Evolutionary conservation across 257 asterid species (phyloP).

Genomic region (Coffea eugenioides): DNA sequence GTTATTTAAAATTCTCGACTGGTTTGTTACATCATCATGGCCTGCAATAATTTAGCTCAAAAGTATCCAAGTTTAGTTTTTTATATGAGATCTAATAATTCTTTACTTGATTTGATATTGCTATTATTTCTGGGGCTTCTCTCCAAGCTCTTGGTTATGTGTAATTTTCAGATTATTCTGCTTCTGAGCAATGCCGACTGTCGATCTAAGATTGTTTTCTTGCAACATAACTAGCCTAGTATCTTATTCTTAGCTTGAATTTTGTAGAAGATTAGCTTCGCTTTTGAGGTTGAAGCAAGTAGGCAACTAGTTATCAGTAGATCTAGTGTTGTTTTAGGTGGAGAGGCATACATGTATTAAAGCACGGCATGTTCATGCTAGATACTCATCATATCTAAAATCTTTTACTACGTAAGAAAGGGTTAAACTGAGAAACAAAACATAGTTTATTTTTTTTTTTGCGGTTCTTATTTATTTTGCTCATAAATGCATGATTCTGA

Average conservation of each 20-base stretch:
- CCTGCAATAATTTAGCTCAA: neutral
- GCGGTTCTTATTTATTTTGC: neutral
- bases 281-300: neutral
- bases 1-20: neutral
- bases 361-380: neutral
- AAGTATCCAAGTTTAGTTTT: neutral
- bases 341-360: neutral
- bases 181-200: neutral
- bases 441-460: neutral
- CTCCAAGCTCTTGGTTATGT: neutral
- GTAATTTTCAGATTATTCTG: neutral
- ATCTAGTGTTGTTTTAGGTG: neutral
- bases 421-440: neutral
- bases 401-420: neutral
- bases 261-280: neutral
- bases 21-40: neutral
- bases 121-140: neutral
- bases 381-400: neutral
- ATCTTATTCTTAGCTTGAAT: neutral
- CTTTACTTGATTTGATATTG: neutral
- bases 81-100: constrained; percentile 12
- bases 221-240: neutral
- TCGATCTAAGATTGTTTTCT: neutral
- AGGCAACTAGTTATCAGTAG: neutral
- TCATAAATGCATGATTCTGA: constrained; percentile 6